Percentiles rank a stretch among this genome's conserved stretches.
Evolutionary conservation across 106 monocot species (phyloP).

Genomic region (Phalaenopsis aphrodite): DNA sequence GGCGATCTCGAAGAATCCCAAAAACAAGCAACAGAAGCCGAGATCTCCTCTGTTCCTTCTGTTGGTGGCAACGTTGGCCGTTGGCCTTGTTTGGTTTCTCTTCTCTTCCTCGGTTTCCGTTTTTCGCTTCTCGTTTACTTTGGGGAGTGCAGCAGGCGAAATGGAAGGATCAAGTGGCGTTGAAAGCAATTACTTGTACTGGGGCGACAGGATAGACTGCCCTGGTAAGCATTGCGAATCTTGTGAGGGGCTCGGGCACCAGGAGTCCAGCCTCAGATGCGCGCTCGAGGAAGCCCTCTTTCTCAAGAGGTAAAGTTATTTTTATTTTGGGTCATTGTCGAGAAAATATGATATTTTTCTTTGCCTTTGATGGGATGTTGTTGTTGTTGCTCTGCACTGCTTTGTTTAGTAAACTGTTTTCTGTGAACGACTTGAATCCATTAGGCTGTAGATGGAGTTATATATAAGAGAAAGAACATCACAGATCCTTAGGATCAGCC

Average conservation of each 20-base stretch:
- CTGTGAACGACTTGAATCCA: too few relatives aligned
- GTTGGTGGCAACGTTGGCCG: conserved; percentile 3
- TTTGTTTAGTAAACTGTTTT: too few relatives aligned
- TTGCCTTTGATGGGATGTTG: background rate
- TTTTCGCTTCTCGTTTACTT: conserved; percentile 11
- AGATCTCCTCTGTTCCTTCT: conserved; percentile 31
- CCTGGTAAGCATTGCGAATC: conserved; percentile 92
- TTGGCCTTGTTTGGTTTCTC: conserved; percentile 22
- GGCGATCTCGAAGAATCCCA: conserved; percentile 40
- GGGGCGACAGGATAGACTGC: conserved; percentile 81
- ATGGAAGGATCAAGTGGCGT: conserved; percentile 8
- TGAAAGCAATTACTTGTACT: conserved; percentile 72
- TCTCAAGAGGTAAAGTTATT: conserved; percentile 43
- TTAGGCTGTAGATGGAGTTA: too few relatives aligned
- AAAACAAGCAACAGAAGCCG: conserved; percentile 14
- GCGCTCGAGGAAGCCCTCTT: conserved; percentile 89
- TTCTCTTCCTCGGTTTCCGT: conserved; percentile 18
- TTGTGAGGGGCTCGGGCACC: conserved; percentile 93
- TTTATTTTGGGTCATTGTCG: background rate
- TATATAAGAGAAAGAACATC: too few relatives aligned
- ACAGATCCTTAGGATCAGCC: too few relatives aligned
- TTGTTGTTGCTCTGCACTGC: too few relatives aligned
- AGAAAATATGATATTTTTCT: background rate
- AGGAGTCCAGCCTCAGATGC: conserved; percentile 94
- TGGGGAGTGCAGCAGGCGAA: background rate